Base-by-base conservation (phyloP, 208 protist species). In the Acanthamoeba culbertsoni region DNA sequence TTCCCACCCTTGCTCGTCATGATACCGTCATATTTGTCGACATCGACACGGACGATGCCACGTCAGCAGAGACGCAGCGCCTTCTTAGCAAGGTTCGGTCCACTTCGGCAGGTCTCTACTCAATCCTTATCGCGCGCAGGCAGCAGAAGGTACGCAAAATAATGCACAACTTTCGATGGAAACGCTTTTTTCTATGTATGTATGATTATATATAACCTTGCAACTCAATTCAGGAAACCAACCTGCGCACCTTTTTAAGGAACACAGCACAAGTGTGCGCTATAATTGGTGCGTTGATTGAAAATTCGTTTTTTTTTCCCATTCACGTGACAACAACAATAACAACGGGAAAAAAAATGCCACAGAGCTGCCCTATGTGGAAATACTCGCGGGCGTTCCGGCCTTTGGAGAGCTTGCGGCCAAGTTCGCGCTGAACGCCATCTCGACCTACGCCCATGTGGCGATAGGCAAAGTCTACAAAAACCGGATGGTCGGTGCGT, bases 391-490 rank as follows among this genome's bases (percentile, higher is more conserved):
- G 20, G 86, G 86, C 12, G 23, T 92, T 16, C 42, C 18, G 1
- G 7, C 59, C 14, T 92, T 92, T 43, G 86, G 31, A 26, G 86
- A 92, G 62, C 26, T 92, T 8, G 53, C 59, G 42, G 28, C 45
- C 37, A 92, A 92, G 86, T 92, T 45, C 35, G 59, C 86, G 20
- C 59, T 92, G 18, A 92, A 92, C 57, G 62, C 86, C 62, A 75
- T 92, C 14, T 59, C 57, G 55, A 92, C 86, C 37, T 75, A 42
- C 59, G 86, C 86, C 20, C 59, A 75, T 26, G 45, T 92, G 8
- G 53, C 31, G 20, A 57, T 75, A 20, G 86, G 86, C 86, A 92
- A 92, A 28, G 86, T 92, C 53, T 92, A 51, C 59, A 65, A 73
- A 43, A 92, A 92, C 57, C 59, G 86, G 7, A 92, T 92, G 86